Evolutionary conservation across 176 grass and related monocot species (phyloP).

Genomic region (Oryza glaberrima): DNA sequence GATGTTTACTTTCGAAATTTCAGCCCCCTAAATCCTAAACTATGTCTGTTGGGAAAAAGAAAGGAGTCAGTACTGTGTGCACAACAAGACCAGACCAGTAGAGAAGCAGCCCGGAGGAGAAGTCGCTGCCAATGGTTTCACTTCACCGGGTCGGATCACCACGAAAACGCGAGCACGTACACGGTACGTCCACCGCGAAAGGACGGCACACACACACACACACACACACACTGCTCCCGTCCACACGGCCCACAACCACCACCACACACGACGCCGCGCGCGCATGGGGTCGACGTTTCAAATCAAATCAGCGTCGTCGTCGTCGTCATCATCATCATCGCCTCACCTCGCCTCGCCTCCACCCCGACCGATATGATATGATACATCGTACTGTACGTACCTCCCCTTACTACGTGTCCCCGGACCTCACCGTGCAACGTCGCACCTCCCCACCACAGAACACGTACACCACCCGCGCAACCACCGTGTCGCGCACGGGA

Average conservation of each 20-base stretch:
- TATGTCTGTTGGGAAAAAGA: neutral
- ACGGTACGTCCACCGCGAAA: neutral
- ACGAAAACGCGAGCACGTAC: neutral
- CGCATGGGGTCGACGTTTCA: neutral
- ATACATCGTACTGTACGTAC: neutral
- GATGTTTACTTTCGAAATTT: no score
- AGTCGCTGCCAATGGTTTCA: neutral
- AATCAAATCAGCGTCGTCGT: neutral
- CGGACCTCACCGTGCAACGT: conserved; percentile 3
- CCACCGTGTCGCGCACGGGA: neutral
- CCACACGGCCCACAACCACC: neutral
- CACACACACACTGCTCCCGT: neutral
- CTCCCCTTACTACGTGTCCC: neutral
- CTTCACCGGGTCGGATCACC: neutral
- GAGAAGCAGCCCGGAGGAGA: neutral
- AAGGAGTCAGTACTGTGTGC: neutral
- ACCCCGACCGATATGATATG: conserved; percentile 13
- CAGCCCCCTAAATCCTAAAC: no score
- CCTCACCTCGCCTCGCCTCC: neutral
- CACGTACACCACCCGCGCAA: neutral
- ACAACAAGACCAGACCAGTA: neutral
- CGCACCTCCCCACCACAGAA: neutral
- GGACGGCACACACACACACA: no score
- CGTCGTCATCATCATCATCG: neutral
- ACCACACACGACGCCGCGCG: neutral